Percentiles rank a stretch among this genome's conserved stretches.
phyloP scores from a whole-genome alignment of 129 eudicot species.

The Silybum marianum region DNA sequence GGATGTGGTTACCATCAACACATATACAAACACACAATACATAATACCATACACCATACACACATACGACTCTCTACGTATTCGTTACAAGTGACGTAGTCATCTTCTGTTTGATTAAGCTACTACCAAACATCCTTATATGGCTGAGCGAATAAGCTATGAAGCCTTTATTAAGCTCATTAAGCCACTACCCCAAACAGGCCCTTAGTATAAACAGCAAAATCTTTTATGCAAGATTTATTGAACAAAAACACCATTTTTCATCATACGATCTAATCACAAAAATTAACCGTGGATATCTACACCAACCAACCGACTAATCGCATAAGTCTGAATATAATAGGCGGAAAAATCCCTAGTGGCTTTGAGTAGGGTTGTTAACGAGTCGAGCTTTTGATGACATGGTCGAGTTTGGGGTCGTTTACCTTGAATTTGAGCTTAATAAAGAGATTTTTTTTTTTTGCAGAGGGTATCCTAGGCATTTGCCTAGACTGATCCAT shows the following conservation, averaged over 20 bases:
- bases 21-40: not conserved
- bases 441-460: too few relatives aligned
- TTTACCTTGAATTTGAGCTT: too few relatives aligned
- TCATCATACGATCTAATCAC: not conserved
- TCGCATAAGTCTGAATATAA: not conserved
- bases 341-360: not conserved
- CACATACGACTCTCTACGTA: not conserved
- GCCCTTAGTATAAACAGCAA: not conserved
- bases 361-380: not conserved
- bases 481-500: too few relatives aligned
- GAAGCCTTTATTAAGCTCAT: too few relatives aligned
- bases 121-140: too few relatives aligned
- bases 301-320: not conserved
- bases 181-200: too few relatives aligned
- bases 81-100: not conserved
- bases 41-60: not conserved
- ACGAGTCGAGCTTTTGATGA: too few relatives aligned
- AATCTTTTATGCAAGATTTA: not conserved
- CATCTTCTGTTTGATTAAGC: too few relatives aligned
- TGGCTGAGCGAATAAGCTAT: too few relatives aligned
- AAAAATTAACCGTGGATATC: not conserved
- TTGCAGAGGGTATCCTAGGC: too few relatives aligned
- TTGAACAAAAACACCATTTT: not conserved
- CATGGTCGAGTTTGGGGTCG: too few relatives aligned
- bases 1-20: not conserved